Conservation (phyloP, 495 filamentous ascomycete genomes). For the Podospora comata region DNA sequence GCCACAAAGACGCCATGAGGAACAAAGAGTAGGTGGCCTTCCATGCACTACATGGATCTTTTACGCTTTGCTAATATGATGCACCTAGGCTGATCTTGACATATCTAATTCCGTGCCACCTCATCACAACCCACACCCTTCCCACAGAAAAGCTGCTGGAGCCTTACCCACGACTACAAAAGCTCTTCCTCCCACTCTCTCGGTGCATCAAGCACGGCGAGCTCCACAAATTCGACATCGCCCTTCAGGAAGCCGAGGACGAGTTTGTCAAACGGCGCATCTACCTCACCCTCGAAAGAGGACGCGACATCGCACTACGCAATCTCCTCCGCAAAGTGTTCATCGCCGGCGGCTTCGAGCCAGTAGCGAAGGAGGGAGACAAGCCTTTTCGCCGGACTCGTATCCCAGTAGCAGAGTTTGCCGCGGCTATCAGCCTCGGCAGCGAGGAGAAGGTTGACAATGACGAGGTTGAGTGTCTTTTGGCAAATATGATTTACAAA, state of each 20-base stretch:
- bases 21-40: constrained; percentile 69
- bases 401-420: constrained; percentile 76
- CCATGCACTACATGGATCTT: background rate
- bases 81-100: constrained; percentile 75
- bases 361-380: constrained; percentile 57
- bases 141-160: constrained; percentile 68
- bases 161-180: constrained; percentile 71
- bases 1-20: constrained; percentile 62
- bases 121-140: constrained; percentile 81
- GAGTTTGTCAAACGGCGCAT: constrained; percentile 94
- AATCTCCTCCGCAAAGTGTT: constrained; percentile 91
- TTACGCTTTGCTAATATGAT: constrained; percentile 13
- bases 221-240: constrained; percentile 78
- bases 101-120: constrained; percentile 87
- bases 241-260: constrained; percentile 72
- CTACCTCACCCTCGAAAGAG: constrained; percentile 88
- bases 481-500: constrained; percentile 97
- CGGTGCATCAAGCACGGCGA: constrained; percentile 76
- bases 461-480: constrained; percentile 92
- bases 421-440: constrained; percentile 55
- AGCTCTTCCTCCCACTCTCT: constrained; percentile 72
- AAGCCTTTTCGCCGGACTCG: constrained; percentile 64
- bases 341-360: constrained; percentile 72
- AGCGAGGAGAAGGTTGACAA: constrained; percentile 65
- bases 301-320: constrained; percentile 82